These are phyloP conservation scores for Pleurotus sapidus DNA, from an alignment of 768 basidiomycete genomes.

Conservation along the genomic window DNA sequence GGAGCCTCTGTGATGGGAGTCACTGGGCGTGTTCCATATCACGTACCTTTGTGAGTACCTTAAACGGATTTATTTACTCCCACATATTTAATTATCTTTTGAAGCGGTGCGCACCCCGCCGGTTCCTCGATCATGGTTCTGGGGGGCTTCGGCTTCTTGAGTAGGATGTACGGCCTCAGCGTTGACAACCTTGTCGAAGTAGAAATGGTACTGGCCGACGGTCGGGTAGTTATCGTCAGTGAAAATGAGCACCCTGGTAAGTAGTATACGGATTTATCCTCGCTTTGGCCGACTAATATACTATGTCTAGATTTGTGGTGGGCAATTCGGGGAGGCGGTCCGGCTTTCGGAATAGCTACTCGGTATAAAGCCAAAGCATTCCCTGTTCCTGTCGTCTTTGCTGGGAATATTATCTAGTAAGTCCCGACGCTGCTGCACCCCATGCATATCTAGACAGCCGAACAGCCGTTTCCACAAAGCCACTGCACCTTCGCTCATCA, in stretches of 20 bases:
- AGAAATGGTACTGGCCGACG: conserved; percentile 90
- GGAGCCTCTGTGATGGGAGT: conserved; percentile 50
- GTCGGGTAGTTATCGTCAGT: conserved; percentile 75
- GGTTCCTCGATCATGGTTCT: conserved; percentile 80
- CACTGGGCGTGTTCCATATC: conserved; percentile 66
- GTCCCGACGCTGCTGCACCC: conserved; percentile 22
- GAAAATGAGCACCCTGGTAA: conserved; percentile 70
- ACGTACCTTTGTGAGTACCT: conserved; percentile 68
- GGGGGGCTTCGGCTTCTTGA: conserved; percentile 88
- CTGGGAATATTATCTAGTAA: conserved; percentile 90
- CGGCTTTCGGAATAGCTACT: conserved; percentile 80
- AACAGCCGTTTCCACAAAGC: conserved; percentile 79
- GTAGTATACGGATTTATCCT: conserved; percentile 10
- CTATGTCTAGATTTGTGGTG: conserved; percentile 72
- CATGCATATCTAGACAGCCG: too few species aligned
- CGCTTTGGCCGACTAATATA: background rate
- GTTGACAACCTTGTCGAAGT: conserved; percentile 90
- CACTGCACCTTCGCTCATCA: conserved; percentile 86
- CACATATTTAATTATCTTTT: too few species aligned
- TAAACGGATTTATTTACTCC: too few species aligned
- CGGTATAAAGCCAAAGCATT: conserved; percentile 89
- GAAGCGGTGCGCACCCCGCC: conserved; percentile 73
- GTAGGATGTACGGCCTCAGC: conserved; percentile 80
- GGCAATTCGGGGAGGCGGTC: conserved; percentile 82
- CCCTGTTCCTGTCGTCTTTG: conserved; percentile 87